Evolutionary conservation across 2,329 filamentous ascomycete species (phyloP).

Genomic region (Pyricularia grisea): DNA sequence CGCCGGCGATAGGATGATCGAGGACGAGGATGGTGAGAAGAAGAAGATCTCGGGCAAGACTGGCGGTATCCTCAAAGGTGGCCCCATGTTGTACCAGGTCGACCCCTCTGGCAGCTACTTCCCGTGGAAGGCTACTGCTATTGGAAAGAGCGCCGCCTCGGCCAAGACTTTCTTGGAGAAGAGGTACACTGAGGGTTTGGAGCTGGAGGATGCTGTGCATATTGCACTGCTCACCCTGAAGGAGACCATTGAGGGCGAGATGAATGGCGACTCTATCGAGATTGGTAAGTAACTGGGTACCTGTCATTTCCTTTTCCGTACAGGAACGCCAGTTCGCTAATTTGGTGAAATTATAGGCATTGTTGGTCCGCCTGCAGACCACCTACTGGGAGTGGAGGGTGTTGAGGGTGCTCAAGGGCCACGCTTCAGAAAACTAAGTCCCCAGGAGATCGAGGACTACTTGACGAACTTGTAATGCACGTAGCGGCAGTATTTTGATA

Average conservation of each 20-base stretch:
- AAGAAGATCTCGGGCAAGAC: slow-evolving; percentile 79
- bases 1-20: slow-evolving; percentile 25
- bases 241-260: slow-evolving; percentile 98
- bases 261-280: slow-evolving; percentile 98
- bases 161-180: slow-evolving; percentile 99
- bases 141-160: slow-evolving; percentile 95
- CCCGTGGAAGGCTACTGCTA: slow-evolving; percentile 98
- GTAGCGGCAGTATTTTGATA: neutral
- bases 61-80: slow-evolving; percentile 88
- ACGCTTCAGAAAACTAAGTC: slow-evolving; percentile 86
- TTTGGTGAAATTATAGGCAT: slow-evolving; percentile 55
- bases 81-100: slow-evolving; percentile 96
- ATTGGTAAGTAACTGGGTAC: slow-evolving; percentile 57
- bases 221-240: slow-evolving; percentile 96
- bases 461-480: slow-evolving; percentile 81
- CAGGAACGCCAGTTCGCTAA: neutral
- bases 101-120: slow-evolving; percentile 99
- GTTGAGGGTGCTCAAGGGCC: slow-evolving; percentile 78
- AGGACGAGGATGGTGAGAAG: slow-evolving; percentile 48
- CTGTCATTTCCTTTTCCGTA: neutral
- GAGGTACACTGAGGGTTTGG: slow-evolving; percentile 92
- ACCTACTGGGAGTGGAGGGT: slow-evolving; percentile 84
- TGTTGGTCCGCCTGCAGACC: slow-evolving; percentile 86
- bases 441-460: slow-evolving; percentile 99
- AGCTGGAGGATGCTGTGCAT: slow-evolving; percentile 96